A percentile compares a stretch with the other conserved stretches of the same genome.
Conservation (phyloP, 2,329 filamentous ascomycete species). For the Graphium sp. region DNA sequence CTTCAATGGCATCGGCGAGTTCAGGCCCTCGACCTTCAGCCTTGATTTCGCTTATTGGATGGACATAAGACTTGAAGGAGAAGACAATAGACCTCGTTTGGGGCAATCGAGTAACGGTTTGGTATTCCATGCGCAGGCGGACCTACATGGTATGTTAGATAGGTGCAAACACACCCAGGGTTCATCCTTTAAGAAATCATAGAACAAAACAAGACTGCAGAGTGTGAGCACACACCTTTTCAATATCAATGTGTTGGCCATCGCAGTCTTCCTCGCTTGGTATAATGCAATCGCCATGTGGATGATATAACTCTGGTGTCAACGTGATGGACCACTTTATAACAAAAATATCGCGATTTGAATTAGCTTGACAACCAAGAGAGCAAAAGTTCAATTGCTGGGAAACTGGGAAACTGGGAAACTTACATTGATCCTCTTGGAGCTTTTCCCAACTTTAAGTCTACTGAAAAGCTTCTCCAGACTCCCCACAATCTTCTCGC, state of each 20-base stretch:
- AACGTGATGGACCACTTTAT: conserved; percentile 31
- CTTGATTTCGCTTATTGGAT: conserved; percentile 28
- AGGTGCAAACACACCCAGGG: no score
- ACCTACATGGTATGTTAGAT: conserved; percentile 12
- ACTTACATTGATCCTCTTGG: conserved; percentile 32
- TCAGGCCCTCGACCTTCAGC: conserved; percentile 26
- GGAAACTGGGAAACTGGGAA: conserved; percentile 4
- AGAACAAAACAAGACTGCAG: no score
- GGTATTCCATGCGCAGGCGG: conserved; percentile 28
- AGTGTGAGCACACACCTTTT: conserved; percentile 13
- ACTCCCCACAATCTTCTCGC: conserved; percentile 33
- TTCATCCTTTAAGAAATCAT: no score
- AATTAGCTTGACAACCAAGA: not conserved
- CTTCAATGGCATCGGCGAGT: conserved; percentile 35
- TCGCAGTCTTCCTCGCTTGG: conserved; percentile 14
- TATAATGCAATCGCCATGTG: conserved; percentile 18
- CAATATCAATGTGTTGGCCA: conserved; percentile 19
- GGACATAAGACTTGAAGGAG: conserved; percentile 38
- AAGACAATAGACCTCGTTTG: conserved; percentile 28
- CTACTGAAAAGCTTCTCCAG: conserved; percentile 37
- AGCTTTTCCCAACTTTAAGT: conserved; percentile 27
- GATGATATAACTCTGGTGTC: conserved; percentile 20
- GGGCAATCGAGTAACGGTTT: conserved; percentile 32
- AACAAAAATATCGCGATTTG: not conserved
- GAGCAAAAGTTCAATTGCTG: not conserved